Base-by-base conservation (phyloP, 176 grass and related monocot genomes). In the Poa annua region DNA sequence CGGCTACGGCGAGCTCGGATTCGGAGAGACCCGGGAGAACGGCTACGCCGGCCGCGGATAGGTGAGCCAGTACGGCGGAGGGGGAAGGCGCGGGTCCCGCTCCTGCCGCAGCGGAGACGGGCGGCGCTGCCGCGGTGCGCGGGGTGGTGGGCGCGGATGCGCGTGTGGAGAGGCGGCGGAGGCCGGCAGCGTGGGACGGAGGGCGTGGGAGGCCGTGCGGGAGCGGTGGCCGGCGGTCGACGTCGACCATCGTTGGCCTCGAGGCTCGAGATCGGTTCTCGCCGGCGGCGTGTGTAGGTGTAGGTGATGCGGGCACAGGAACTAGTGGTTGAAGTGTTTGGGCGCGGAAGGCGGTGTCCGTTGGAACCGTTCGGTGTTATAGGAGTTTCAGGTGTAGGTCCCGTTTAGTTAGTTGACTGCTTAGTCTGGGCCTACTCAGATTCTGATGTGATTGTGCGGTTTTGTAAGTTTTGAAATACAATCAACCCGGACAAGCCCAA, bases 151-250 rank as follows among this genome's bases (percentile, higher is more conserved):
- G 77, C 1, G 94, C 75, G 26, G 91, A 86, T 9, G 94, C 93
- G 41, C 93, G 90, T 10, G 76, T 80, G 50, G 93, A 96, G 50
- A 96, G 88, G 5, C 90, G 90, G 66, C 93, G 93, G 16, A 96
- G 85, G 22, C 86, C 93, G 0, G 84, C 89, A 10, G 72, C 79
- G 81, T 85, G 89, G 60, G 83, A 85, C 2, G 80, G 89, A 39
- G 55, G 92, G 4, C 71, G 83, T 34, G 74, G 85, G 59, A 85
- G 73, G 85, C 44, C 84, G 89, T 67, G 83, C 48, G 72, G 86
- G 54, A 57, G 86, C 53, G 64, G 19, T 48, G 36, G 80, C 4
- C 87, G 67, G 44, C 67, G 79, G 14, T 82, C 84, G 20, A 92
- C 90, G 84, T 92, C 90, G 54, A 92, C 90, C 90, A 92, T 92